Evolutionary conservation across 179 eudicot species (phyloP).

Genomic region (Heliamphora pulchella): DNA sequence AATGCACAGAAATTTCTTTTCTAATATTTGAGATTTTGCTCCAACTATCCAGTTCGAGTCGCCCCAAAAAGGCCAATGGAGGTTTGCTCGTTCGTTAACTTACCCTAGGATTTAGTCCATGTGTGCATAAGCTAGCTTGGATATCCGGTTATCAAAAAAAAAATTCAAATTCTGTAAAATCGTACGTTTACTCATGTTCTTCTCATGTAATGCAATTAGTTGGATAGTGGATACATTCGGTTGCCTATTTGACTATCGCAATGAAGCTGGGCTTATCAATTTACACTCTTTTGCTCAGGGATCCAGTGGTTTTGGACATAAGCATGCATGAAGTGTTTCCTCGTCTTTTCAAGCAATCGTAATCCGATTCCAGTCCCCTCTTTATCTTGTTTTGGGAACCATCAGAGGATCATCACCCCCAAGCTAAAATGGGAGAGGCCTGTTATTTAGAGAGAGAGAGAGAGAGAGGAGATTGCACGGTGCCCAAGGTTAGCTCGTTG

Average conservation of each 20-base stretch:
- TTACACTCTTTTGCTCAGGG: conserved; percentile 38
- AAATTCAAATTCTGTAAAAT: not conserved
- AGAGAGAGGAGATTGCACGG: not conserved
- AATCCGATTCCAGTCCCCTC: conserved; percentile 10
- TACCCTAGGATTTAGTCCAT: no score
- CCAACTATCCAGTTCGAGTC: no score
- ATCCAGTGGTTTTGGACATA: conserved; percentile 75
- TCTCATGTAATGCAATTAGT: not conserved
- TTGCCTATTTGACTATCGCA: not conserved
- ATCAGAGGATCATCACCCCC: not conserved
- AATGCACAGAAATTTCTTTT: not conserved
- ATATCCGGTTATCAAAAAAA: no score
- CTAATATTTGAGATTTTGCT: not conserved
- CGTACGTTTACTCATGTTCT: not conserved
- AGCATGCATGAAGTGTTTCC: conserved; percentile 75
- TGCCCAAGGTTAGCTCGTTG: not conserved
- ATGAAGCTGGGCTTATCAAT: not conserved
- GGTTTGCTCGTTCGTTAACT: no score
- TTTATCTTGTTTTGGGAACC: not conserved
- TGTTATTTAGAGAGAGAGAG: conserved; percentile 7
- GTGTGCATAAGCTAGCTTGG: no score
- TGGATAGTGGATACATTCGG: not conserved
- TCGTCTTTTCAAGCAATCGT: conserved; percentile 47
- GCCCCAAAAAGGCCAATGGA: no score
- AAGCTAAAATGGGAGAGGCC: not conserved